phyloP scores from a whole-genome alignment of 495 filamentous ascomycete genomes.

The Daldinia caldariorum region DNA sequence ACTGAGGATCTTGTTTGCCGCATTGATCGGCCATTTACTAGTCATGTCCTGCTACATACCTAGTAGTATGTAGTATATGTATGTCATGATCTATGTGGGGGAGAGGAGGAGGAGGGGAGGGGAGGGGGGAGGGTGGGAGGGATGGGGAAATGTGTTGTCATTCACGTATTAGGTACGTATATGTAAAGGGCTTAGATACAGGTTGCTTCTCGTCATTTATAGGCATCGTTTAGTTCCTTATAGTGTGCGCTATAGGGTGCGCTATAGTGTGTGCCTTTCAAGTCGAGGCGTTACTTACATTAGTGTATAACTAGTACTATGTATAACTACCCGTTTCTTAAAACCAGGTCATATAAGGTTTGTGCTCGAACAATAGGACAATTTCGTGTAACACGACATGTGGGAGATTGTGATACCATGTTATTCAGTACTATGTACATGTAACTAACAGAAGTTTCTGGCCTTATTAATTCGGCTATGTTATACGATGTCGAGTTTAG shows the following conservation, averaged over 20 bases:
- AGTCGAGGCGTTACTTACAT: conserved; percentile 10
- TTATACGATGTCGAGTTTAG: conserved; percentile 4
- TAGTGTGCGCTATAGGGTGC: not conserved
- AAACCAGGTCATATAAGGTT: conserved; percentile 16
- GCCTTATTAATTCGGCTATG: conserved; percentile 26
- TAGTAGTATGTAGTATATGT: conserved; percentile 11
- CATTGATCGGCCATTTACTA: conserved; percentile 8
- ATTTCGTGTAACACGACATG: conserved; percentile 25
- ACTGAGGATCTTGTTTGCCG: conserved; percentile 7
- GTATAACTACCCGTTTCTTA: not conserved
- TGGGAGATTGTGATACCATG: conserved; percentile 16
- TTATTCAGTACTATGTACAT: not conserved
- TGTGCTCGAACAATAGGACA: conserved; percentile 21
- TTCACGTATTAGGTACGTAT: conserved; percentile 7
- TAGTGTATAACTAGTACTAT: no score
- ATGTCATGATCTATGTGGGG: conserved; percentile 33
- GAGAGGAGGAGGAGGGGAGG: no score
- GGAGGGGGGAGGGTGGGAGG: no score
- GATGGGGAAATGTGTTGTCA: conserved; percentile 29
- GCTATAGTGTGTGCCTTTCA: not conserved
- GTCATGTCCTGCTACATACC: conserved; percentile 6
- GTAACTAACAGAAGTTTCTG: conserved; percentile 6
- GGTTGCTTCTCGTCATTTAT: not conserved
- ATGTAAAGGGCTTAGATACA: no score
- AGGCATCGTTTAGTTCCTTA: not conserved